Conservation (phyloP, 257 asterid genomes). For the Penstemon eatonii region DNA sequence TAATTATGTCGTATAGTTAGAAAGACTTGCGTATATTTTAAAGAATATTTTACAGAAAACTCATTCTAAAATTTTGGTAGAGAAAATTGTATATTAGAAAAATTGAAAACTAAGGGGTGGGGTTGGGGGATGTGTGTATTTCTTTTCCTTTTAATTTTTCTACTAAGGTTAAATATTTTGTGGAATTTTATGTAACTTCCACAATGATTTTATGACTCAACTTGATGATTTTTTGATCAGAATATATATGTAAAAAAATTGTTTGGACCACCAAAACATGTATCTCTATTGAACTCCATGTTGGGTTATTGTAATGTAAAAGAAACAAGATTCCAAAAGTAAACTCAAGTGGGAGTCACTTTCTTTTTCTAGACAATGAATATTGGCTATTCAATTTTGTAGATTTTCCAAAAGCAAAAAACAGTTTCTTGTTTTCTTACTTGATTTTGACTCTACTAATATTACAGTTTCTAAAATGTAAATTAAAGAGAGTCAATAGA, state of each 20-base stretch:
- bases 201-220: constrained; percentile 3
- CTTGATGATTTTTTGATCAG: constrained; percentile 20
- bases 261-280: constrained; percentile 37
- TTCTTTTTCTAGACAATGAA: constrained; percentile 29
- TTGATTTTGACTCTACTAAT: constrained; percentile 58
- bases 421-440: constrained; percentile 38
- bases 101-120: too few species aligned
- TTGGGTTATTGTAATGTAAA: constrained; percentile 17
- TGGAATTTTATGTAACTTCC: not conserved
- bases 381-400: constrained; percentile 23
- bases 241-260: not conserved
- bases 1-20: too few species aligned
- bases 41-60: too few species aligned
- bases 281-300: not conserved
- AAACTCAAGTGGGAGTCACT: constrained; percentile 45
- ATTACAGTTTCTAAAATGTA: constrained; percentile 17
- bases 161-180: too few species aligned
- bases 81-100: too few species aligned
- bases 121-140: not conserved
- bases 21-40: too few species aligned
- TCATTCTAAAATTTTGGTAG: too few species aligned
- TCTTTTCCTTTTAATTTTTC: not conserved
- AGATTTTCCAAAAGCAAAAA: constrained; percentile 38
- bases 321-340: constrained; percentile 34
- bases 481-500: too few species aligned